Conservation (phyloP, 2,329 filamentous ascomycete species). For the Aspergillus fumigatiaffinis region DNA sequence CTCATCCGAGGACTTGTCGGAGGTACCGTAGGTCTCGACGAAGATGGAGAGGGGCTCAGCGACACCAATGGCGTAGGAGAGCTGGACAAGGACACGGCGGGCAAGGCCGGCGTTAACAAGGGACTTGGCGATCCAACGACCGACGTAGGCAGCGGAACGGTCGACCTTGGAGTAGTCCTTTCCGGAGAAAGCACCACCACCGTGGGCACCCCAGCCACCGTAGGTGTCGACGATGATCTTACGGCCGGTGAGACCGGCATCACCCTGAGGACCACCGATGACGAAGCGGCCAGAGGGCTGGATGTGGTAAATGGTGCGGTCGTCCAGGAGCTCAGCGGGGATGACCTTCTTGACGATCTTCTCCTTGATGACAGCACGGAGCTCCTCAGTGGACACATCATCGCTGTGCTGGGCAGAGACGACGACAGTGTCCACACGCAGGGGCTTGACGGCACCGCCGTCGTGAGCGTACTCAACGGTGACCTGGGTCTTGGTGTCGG, state of each 20-base stretch:
- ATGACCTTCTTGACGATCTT: conserved; percentile 97
- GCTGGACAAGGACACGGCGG: conserved; percentile 91
- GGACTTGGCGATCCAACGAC: conserved; percentile 98
- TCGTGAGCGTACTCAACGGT: conserved; percentile 99
- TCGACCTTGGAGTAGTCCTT: conserved; percentile 99
- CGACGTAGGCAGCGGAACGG: conserved; percentile 94
- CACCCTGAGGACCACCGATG: conserved; percentile 98
- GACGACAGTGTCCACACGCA: conserved; percentile 93
- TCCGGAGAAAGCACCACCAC: conserved; percentile 99
- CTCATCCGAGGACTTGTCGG: conserved; percentile 81
- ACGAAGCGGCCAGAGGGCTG: conserved; percentile 98
- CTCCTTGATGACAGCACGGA: conserved; percentile 92
- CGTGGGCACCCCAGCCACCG: conserved; percentile 98
- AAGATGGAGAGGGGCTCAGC: conserved; percentile 97
- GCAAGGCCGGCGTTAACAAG: conserved; percentile 83
- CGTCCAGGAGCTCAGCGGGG: conserved; percentile 85
- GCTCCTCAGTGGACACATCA: conserved; percentile 82
- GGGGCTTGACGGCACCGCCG: conserved; percentile 80
- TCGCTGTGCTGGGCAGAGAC: conserved; percentile 92
- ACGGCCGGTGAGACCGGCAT: conserved; percentile 95
- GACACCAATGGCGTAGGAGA: conserved; percentile 99
- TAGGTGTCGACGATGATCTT: conserved; percentile 99
- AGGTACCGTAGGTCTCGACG: conserved; percentile 97
- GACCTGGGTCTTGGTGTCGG: conserved; percentile 99
- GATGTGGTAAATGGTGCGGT: conserved; percentile 95